phyloP scores from a whole-genome alignment of 2,329 filamentous ascomycete genomes.

The Fusarium kyushuense region DNA sequence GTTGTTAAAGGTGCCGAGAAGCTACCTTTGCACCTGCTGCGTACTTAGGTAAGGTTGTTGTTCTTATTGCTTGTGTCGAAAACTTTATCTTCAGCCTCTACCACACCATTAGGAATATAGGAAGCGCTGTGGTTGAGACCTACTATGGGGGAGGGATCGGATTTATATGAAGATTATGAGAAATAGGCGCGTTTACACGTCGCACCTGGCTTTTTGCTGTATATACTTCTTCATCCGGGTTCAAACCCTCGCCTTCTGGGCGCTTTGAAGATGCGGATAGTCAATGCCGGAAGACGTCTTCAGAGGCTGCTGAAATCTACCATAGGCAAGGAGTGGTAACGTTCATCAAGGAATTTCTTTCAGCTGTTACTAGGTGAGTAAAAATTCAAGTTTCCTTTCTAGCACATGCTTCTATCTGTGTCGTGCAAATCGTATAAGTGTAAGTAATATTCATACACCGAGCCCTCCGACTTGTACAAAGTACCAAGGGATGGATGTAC shows the following conservation, averaged over 20 bases:
- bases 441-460: background rate
- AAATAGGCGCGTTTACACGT: background rate
- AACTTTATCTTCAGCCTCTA: conserved; percentile 33
- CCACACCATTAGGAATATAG: conserved; percentile 11
- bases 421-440: background rate
- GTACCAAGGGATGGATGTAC: background rate
- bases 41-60: conserved; percentile 27
- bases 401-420: background rate
- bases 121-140: background rate
- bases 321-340: background rate
- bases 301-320: background rate
- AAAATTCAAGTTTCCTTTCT: background rate
- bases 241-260: background rate
- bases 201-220: conserved; percentile 21
- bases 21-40: conserved; percentile 14
- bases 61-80: conserved; percentile 31
- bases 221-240: conserved; percentile 4
- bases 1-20: conserved; percentile 28
- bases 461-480: background rate
- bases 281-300: background rate
- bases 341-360: background rate
- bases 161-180: background rate
- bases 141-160: background rate
- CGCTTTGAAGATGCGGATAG: conserved; percentile 29
- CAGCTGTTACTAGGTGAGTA: background rate